phyloP scores from a whole-genome alignment of 805 yeast species.

The Nakazawaea wyomingensis region DNA sequence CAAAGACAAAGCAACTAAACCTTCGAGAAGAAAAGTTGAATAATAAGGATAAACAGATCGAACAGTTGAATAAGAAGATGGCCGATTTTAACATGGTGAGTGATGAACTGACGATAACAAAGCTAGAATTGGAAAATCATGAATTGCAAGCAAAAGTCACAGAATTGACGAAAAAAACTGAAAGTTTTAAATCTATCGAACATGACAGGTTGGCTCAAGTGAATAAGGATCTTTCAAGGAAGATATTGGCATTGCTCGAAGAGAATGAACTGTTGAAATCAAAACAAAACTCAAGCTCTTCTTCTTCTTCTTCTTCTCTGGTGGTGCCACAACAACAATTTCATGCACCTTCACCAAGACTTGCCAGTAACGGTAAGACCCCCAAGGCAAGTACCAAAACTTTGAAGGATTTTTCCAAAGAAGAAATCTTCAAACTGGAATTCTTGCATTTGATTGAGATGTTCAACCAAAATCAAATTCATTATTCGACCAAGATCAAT shows the following conservation, averaged over 20 bases:
- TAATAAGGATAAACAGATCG: conserved; percentile 10
- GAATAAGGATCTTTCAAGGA: not conserved
- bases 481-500: conserved; percentile 10
- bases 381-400: not conserved
- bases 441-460: conserved; percentile 5
- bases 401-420: conserved; percentile 7
- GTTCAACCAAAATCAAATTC: conserved; percentile 7
- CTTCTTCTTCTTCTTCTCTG: too few species aligned
- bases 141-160: not conserved
- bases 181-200: not conserved
- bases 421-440: conserved; percentile 9
- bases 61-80: conserved; percentile 1
- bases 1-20: conserved; percentile 8
- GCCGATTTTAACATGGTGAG: not conserved
- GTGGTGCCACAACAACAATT: too few species aligned
- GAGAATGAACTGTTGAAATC: conserved; percentile 5
- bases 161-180: not conserved
- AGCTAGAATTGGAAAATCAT: not conserved
- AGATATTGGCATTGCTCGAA: not conserved
- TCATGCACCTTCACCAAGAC: conserved; percentile 4
- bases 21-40: conserved; percentile 11
- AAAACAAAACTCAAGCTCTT: not conserved
- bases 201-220: not conserved
- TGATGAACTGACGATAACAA: not conserved
- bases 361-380: not conserved